Percentiles rank a stretch among this genome's conserved stretches.
phyloP scores from a whole-genome alignment of 108 stramenopile species.

The Nannochloropsis salina region DNA sequence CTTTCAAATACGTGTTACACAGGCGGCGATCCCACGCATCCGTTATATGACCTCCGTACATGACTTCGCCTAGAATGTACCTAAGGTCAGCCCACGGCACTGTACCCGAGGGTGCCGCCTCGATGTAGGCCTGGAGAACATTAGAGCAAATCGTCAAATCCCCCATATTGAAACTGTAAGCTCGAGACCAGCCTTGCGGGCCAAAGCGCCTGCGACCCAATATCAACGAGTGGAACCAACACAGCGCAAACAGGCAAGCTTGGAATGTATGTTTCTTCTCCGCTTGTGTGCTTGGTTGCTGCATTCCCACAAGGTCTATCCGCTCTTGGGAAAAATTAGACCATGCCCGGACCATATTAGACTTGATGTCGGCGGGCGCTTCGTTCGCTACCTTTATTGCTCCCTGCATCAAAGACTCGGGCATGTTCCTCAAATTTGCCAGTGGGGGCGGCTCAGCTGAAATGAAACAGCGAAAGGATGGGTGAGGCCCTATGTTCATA shows the following conservation, averaged over 20 bases:
- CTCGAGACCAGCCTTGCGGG: slow-evolving; percentile 68
- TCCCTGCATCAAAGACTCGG: slow-evolving; percentile 66
- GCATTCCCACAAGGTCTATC: slow-evolving; percentile 46
- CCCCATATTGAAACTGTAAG: slow-evolving; percentile 68
- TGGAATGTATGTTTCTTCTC: slow-evolving; percentile 56
- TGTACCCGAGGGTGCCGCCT: not conserved
- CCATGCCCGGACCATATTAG: slow-evolving; percentile 68
- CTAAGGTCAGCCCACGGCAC: slow-evolving; percentile 75
- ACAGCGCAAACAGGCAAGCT: slow-evolving; percentile 67
- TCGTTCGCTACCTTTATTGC: slow-evolving; percentile 74
- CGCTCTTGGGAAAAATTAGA: slow-evolving; percentile 56
- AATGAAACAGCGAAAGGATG: slow-evolving; percentile 62
- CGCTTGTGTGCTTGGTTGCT: slow-evolving; percentile 59
- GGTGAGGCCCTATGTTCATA: not conserved
- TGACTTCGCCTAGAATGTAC: slow-evolving; percentile 77
- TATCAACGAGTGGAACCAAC: slow-evolving; percentile 73
- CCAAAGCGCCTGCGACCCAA: slow-evolving; percentile 70
- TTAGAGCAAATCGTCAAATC: slow-evolving; percentile 66
- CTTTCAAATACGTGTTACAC: slow-evolving; percentile 64
- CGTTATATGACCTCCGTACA: slow-evolving; percentile 79
- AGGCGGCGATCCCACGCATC: slow-evolving; percentile 74
- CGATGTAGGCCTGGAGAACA: slow-evolving; percentile 46
- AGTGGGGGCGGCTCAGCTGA: slow-evolving; percentile 71
- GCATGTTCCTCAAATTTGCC: slow-evolving; percentile 66
- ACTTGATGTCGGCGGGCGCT: slow-evolving; percentile 68